Conservation (phyloP, 805 yeast genomes). For the Metahyphopichia silvanorum region DNA sequence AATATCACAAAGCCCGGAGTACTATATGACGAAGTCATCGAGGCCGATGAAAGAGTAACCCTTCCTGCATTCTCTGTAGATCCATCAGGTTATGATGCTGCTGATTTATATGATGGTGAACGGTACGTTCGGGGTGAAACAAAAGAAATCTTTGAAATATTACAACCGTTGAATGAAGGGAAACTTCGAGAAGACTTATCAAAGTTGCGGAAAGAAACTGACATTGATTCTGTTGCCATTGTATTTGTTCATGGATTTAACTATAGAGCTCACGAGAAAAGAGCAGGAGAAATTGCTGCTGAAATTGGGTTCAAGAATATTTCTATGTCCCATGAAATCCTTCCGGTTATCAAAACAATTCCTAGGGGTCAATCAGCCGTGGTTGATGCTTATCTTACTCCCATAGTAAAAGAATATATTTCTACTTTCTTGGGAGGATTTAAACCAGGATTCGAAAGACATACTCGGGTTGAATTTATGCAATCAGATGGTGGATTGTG, state of each 20-base stretch:
- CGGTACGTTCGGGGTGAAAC: slow-evolving; percentile 54
- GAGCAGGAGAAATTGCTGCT: slow-evolving; percentile 43
- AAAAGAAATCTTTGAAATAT: slow-evolving; percentile 62
- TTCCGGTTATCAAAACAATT: slow-evolving; percentile 78
- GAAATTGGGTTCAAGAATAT: slow-evolving; percentile 67
- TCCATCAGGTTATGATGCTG: slow-evolving; percentile 13
- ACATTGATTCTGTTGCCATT: slow-evolving; percentile 68
- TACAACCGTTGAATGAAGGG: slow-evolving; percentile 47
- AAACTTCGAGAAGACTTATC: slow-evolving; percentile 42
- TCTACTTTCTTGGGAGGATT: slow-evolving; percentile 61
- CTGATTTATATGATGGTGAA: slow-evolving; percentile 17
- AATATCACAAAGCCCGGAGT: slow-evolving; percentile 15
- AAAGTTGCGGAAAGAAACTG: slow-evolving; percentile 43
- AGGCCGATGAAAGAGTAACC: slow-evolving; percentile 18
- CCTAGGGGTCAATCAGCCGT: slow-evolving; percentile 74
- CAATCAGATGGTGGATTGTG: slow-evolving; percentile 18
- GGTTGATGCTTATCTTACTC: slow-evolving; percentile 82
- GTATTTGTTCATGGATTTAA: slow-evolving; percentile 73
- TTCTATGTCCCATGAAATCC: slow-evolving; percentile 63
- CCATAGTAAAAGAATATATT: slow-evolving; percentile 67
- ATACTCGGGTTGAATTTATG: slow-evolving; percentile 18
- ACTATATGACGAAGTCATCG: slow-evolving; percentile 13
- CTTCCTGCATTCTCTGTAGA: slow-evolving; percentile 16
- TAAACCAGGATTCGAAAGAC: slow-evolving; percentile 39
- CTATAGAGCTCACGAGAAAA: slow-evolving; percentile 62